Conservation (phyloP, 805 yeast genomes). For the Candida anglica region DNA sequence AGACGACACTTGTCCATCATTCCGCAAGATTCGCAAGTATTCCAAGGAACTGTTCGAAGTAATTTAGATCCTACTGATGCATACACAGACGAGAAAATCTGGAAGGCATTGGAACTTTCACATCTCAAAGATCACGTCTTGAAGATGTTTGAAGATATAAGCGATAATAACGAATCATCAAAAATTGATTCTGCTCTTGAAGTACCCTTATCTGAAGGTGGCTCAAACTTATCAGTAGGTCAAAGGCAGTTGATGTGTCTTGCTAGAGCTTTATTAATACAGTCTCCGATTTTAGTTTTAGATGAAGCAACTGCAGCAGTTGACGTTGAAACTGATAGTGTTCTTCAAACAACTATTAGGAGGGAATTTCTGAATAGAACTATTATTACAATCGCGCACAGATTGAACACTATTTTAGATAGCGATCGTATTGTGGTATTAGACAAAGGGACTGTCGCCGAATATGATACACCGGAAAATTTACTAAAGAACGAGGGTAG, state of each 20-base stretch:
- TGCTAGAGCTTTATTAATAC: constrained; percentile 70
- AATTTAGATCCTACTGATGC: constrained; percentile 39
- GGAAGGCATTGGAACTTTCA: constrained; percentile 40
- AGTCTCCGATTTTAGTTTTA: constrained; percentile 55
- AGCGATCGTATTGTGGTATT: constrained; percentile 74
- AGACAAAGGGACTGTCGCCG: constrained; percentile 72
- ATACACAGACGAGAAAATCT: constrained; percentile 33
- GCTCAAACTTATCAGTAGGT: constrained; percentile 48
- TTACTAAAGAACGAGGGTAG: constrained; percentile 64
- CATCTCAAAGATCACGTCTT: constrained; percentile 39
- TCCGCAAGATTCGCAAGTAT: constrained; percentile 45
- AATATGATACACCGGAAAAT: constrained; percentile 67
- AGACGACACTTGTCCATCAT: constrained; percentile 40
- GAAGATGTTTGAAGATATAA: constrained; percentile 31
- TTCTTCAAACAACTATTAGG: constrained; percentile 76
- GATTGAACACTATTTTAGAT: constrained; percentile 79
- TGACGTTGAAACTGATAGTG: constrained; percentile 78
- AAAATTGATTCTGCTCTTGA: constrained; percentile 24
- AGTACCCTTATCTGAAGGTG: constrained; percentile 40
- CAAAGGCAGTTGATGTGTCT: constrained; percentile 64
- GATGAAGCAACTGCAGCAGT: constrained; percentile 92
- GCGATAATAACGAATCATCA: constrained; percentile 15
- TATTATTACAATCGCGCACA: constrained; percentile 79
- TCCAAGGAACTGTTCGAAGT: constrained; percentile 38
- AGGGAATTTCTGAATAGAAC: constrained; percentile 72